Percentiles rank a stretch among this genome's conserved stretches.
phyloP scores from a whole-genome alignment of 768 basidiomycete species.

The Phlebiopsis gigantea region DNA sequence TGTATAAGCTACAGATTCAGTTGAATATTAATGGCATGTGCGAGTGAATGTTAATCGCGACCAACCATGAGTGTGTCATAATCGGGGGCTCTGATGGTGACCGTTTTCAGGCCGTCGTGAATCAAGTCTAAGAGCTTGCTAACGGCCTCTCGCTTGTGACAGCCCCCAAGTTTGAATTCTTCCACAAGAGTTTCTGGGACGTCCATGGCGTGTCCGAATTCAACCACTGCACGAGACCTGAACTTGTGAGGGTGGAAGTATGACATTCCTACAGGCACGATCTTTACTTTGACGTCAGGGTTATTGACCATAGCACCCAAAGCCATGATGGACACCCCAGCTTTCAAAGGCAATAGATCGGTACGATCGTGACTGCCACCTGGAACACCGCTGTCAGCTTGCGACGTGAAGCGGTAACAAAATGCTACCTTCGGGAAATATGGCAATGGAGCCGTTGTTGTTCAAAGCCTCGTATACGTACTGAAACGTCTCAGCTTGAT shows the following conservation, averaged over 20 bases:
- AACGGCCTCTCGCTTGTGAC: slow-evolving; percentile 85
- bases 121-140: slow-evolving; percentile 84
- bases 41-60: no score
- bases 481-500: slow-evolving; percentile 92
- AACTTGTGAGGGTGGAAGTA: slow-evolving; percentile 56
- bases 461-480: slow-evolving; percentile 84
- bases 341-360: slow-evolving; percentile 93
- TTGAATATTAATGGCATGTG: no score
- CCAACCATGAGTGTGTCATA: slow-evolving; percentile 99
- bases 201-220: slow-evolving; percentile 88
- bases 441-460: slow-evolving; percentile 87
- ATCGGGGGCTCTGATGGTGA: slow-evolving; percentile 93
- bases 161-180: slow-evolving; percentile 88
- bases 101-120: slow-evolving; percentile 91
- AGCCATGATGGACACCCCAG: slow-evolving; percentile 97
- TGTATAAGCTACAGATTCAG: slow-evolving; percentile 82
- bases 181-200: slow-evolving; percentile 87
- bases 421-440: slow-evolving; percentile 89
- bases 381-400: no score
- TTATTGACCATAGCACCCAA: slow-evolving; percentile 95
- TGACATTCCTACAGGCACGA: slow-evolving; percentile 58
- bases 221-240: slow-evolving; percentile 94
- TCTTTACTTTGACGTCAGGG: slow-evolving; percentile 79
- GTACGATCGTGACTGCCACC: slow-evolving; percentile 98
- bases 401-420: no score